Evolutionary conservation across 768 basidiomycete species (phyloP), one percentile per base, ranked within the genome.

Genomic region (Psilocybe cyanescens): DNA sequence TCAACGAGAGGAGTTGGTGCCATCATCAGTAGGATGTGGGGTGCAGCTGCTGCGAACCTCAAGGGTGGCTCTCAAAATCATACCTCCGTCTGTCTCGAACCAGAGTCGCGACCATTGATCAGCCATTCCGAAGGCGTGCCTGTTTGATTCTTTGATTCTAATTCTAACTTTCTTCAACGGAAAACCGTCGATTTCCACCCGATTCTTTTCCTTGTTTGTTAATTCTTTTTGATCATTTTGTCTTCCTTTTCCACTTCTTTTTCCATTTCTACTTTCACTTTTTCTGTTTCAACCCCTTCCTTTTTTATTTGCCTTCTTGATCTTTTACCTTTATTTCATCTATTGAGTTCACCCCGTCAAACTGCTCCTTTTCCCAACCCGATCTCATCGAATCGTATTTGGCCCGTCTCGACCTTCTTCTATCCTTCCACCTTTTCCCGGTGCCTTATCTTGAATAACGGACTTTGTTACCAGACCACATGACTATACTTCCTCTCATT

Each of bases 21-120:
- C 24, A 88, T 91, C 71, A 76, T 91, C 52, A 90, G 86, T 66
- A 81, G 90, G 30, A 89, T 91, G 87, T 90, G 89, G 86, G 90
- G 83, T 37, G 86, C 83, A 9, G 86, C 87, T 29, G 71, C 71
- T 14, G 70, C 68, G 48, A 70, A 70, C 58, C 60, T 71, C 30
- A 71, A 71, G 16, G 66, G 59, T n/a, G 48, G 62, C 33, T 53
- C 54, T 11, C 60, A 66, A 71, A 66, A 63, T 8, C 60, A 61
- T 44, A 4, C 29, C 28, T 37, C 51, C 7, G 11, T 31, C 35
- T 14, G 35, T 17, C 51, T 35, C 16, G 51, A 53, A 37, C 33
- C 51, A 17, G 51, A 37, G 51, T 33, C 51, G 31, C 51, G 51
- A n/a, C 51, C 51, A 33, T 53, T 53, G 51, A 53, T 37, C 51